Evolutionary conservation across 2,329 filamentous ascomycete species (phyloP).

Genomic region (Tolypocladium ophioglossoides): DNA sequence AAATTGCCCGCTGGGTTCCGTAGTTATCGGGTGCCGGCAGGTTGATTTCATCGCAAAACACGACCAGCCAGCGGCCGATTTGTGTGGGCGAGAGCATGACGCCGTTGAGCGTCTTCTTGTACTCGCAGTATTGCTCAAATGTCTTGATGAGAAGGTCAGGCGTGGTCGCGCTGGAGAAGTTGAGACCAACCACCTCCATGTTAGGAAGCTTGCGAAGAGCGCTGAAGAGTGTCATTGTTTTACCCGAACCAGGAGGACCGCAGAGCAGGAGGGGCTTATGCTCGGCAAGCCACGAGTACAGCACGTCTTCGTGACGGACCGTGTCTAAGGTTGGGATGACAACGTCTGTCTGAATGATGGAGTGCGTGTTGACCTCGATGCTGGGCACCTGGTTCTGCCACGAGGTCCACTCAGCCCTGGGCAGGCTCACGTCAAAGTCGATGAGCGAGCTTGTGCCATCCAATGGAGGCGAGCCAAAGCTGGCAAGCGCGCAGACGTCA

Average conservation of each 20-base stretch:
- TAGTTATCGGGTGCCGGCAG: conserved; percentile 96
- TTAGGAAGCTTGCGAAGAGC: conserved; percentile 93
- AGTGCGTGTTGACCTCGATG: conserved; percentile 97
- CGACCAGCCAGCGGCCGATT: conserved; percentile 92
- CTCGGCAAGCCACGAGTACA: conserved; percentile 98
- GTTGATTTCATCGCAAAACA: conserved; percentile 99
- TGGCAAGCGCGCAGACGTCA: conserved; percentile 69
- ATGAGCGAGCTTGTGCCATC: conserved; percentile 78
- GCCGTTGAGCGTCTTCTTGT: conserved; percentile 95
- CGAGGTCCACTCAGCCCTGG: conserved; percentile 76
- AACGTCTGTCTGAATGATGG: conserved; percentile 93
- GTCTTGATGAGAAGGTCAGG: conserved; percentile 98
- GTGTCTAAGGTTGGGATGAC: conserved; percentile 98
- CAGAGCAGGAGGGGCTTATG: conserved; percentile 95
- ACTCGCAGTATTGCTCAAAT: conserved; percentile 98
- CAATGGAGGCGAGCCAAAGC: conserved; percentile 73
- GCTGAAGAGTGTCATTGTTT: conserved; percentile 99
- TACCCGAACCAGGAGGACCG: conserved; percentile 94
- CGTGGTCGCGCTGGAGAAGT: conserved; percentile 97
- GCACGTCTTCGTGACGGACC: conserved; percentile 93
- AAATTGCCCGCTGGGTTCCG: conserved; percentile 92
- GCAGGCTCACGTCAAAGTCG: conserved; percentile 85
- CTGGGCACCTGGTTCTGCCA: conserved; percentile 94
- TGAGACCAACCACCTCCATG: conserved; percentile 98
- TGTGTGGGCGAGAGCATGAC: conserved; percentile 93